A percentile compares a stretch with the other conserved stretches of the same genome.
Evolutionary conservation across 1,284 basidiomycete genomes (phyloP).

Genomic region (Ceratobasidium sp.): DNA sequence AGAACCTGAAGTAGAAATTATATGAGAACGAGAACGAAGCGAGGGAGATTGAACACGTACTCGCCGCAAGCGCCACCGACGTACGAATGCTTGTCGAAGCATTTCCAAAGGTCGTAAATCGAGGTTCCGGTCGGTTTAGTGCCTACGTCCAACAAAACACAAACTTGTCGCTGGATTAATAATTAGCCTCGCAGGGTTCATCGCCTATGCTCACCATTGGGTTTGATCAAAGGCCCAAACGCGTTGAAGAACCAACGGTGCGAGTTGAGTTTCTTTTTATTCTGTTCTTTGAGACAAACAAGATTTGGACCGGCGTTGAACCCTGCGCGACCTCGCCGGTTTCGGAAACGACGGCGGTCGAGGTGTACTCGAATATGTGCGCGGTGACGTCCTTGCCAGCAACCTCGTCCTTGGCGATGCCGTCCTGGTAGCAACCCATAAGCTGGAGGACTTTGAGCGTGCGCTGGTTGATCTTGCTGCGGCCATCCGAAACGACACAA

Average conservation of each 20-base stretch:
- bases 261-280: constrained; percentile 94
- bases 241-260: constrained; percentile 99
- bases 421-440: constrained; percentile 98
- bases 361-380: constrained; percentile 91
- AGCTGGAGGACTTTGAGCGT: constrained; percentile 80
- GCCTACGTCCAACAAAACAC: constrained; percentile 89
- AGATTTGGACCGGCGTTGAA: constrained; percentile 87
- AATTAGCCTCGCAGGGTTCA: constrained; percentile 14
- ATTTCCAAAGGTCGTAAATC: constrained; percentile 97
- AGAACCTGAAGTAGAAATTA: constrained; percentile 67
- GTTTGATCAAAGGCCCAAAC: constrained; percentile 87
- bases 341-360: constrained; percentile 82
- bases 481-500: constrained; percentile 91
- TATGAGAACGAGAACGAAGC: neutral
- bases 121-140: constrained; percentile 94
- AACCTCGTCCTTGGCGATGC: constrained; percentile 92
- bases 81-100: constrained; percentile 90
- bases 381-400: constrained; percentile 94
- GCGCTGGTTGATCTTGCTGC: constrained; percentile 90
- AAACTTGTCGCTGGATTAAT: constrained; percentile 64
- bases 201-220: constrained; percentile 69
- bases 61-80: constrained; percentile 97
- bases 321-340: constrained; percentile 88
- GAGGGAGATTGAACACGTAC: constrained; percentile 60
- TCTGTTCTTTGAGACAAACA: constrained; percentile 95